Percentiles rank a stretch among this genome's conserved stretches.
phyloP scores from a whole-genome alignment of 306 rosid species.

The Vicia faba region DNA sequence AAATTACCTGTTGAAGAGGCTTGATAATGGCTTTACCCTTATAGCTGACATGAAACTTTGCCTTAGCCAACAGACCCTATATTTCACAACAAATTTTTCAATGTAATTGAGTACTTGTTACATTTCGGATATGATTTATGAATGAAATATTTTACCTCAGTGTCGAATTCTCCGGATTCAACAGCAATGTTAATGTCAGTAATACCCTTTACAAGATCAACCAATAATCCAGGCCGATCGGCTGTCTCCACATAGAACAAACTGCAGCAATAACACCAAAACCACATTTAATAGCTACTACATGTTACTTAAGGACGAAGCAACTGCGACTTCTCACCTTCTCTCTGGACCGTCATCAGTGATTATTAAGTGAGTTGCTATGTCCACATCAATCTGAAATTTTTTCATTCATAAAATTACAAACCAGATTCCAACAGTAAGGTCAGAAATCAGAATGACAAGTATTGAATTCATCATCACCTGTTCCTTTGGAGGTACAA shows the following conservation, averaged over 20 bases:
- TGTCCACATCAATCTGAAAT: conserved; percentile 85
- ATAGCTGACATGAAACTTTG: conserved; percentile 94
- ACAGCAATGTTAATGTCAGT: conserved; percentile 79
- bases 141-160: conserved; percentile 62
- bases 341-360: conserved; percentile 72
- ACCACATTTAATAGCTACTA: not conserved
- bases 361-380: conserved; percentile 77
- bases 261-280: conserved; percentile 47
- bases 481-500: conserved; percentile 68
- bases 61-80: conserved; percentile 92
- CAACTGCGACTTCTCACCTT: conserved; percentile 56
- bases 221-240: conserved; percentile 91
- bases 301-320: not conserved
- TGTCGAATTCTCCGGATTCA: conserved; percentile 94
- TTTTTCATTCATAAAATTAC: not conserved
- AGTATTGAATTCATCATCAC: conserved; percentile 36
- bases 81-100: conserved; percentile 33
- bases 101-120: not conserved
- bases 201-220: conserved; percentile 83
- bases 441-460: not conserved
- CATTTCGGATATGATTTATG: not conserved
- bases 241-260: conserved; percentile 86
- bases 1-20: conserved; percentile 86
- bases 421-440: conserved; percentile 1
- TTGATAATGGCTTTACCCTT: conserved; percentile 64